A percentile compares a stretch with the other conserved stretches of the same genome.
Conservation (phyloP, 2,329 filamentous ascomycete genomes). For the Hypoxylon sp. region DNA sequence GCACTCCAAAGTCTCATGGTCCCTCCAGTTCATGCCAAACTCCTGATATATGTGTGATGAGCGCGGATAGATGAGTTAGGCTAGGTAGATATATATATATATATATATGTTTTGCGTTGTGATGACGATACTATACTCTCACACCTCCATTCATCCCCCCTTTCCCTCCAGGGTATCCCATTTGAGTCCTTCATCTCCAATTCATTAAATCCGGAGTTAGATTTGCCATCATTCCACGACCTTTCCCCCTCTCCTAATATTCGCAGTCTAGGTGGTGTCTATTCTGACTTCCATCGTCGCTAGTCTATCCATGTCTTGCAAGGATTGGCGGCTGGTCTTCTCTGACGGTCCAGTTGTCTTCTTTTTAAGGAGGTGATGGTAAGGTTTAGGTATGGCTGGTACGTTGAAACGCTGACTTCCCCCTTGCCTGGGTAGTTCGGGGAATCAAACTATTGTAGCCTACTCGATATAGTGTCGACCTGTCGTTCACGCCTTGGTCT, state of each 20-base stretch:
- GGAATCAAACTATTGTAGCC: neutral
- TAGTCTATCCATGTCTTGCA: too few relatives aligned
- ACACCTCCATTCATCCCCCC: neutral
- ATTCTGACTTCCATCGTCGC: constrained; percentile 12
- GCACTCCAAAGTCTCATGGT: constrained; percentile 2
- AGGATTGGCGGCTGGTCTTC: too few relatives aligned
- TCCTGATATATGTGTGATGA: constrained; percentile 15
- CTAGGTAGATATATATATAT: too few relatives aligned
- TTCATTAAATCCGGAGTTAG: neutral
- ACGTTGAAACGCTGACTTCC: neutral
- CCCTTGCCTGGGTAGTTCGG: neutral
- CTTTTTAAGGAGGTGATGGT: too few relatives aligned
- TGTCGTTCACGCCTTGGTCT: constrained; percentile 34
- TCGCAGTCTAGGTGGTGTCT: constrained; percentile 16
- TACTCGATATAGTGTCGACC: constrained; percentile 7
- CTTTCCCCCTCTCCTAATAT: neutral
- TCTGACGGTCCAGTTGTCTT: too few relatives aligned
- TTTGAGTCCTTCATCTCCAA: constrained; percentile 8
- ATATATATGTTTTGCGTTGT: too few relatives aligned
- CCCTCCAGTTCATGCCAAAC: constrained; percentile 12
- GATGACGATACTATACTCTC: constrained; percentile 9
- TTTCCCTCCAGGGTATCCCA: constrained; percentile 24
- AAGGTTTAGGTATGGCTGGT: constrained; percentile 4
- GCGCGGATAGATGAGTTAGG: neutral
- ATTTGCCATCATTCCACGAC: neutral